Evolutionary conservation across 1,284 basidiomycete genomes (phyloP), one percentile per base, ranked within the genome.

Genomic region (Austroboletus novae-zelandiae): DNA sequence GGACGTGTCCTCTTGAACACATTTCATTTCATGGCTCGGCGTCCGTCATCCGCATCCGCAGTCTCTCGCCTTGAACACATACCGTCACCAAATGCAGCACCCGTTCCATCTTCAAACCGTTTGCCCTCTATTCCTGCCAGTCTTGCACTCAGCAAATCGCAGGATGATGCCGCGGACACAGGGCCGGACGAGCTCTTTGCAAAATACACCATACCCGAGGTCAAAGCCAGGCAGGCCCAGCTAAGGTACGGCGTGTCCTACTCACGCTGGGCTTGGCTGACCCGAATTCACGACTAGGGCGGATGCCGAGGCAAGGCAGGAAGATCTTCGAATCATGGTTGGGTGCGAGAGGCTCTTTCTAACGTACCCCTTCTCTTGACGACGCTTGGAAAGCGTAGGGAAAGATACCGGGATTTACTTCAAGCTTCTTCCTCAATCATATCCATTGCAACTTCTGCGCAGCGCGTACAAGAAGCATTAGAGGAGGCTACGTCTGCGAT

Each of bases 301-400:
- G n/a, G 90, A 94, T 68, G 93, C 93, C 2, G 83, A 93, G 64
- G 86, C 86, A 45, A 96, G 96, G 70, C 90, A 93, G 64, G 89
- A 93, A 61, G 94, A 98, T 66, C 79, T 97, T 40, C 78, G 94
- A 57, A 77, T 90, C 27, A 98, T 96, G 94, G 94, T 98, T 68
- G 94, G 92, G 92, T 95, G 71, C 79, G 91, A 84, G 51, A 23
- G 42, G 45, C 23, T 45, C 23, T 50, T 51, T 43, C 31, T 48
- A 45, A 34, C 9, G 14, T 9, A 20, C n/a, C 32, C 36, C 40
- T 37, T 61, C 52, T 46, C 57, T 66, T 68, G 70, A 70, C 63
- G 66, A 58, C 67, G 70, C 62, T 63, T 64, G 71, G 78, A 78
- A 84, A 83, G 79, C 64, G 69, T 70, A 94, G 94, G 69, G 94